These are phyloP conservation scores for Xylaria intraflava DNA, from an alignment of 495 filamentous ascomycete species.

Conservation along the genomic window DNA sequence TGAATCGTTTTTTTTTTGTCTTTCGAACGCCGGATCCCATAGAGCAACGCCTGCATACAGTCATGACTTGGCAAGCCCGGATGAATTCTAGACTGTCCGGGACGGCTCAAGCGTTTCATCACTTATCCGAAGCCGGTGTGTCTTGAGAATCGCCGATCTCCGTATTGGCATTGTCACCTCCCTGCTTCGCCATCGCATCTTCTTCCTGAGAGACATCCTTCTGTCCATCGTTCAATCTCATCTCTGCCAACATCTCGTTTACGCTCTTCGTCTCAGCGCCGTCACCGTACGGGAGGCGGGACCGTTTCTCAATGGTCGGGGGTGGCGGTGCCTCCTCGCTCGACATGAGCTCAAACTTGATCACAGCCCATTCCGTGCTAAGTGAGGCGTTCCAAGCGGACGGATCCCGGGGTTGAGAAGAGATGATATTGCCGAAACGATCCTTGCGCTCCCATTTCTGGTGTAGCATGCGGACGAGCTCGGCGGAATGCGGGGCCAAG, in stretches of 20 bases:
- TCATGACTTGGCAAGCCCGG: too few relatives aligned
- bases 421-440: conserved; percentile 6
- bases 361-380: conserved; percentile 19
- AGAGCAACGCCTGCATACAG: not conserved
- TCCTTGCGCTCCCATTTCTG: conserved; percentile 22
- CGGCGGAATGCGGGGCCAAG: conserved; percentile 16
- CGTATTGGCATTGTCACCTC: not conserved
- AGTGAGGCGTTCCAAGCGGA: conserved; percentile 11
- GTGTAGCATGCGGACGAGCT: conserved; percentile 20
- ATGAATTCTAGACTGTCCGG: too few relatives aligned
- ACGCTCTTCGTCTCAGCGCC: not conserved
- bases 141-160: not conserved
- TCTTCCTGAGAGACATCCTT: not conserved
- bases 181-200: not conserved
- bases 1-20: too few relatives aligned
- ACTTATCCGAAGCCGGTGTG: not conserved
- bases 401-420: not conserved
- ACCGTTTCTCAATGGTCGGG: conserved; percentile 13
- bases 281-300: not conserved
- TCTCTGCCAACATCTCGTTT: conserved; percentile 5
- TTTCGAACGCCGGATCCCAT: not conserved
- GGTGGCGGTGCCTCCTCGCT: conserved; percentile 5
- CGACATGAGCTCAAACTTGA: conserved; percentile 17
- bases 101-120: too few relatives aligned
- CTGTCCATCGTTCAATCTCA: not conserved